A percentile compares a stretch with the other conserved stretches of the same genome.
Evolutionary conservation across 2,329 filamentous ascomycete genomes (phyloP).

Genomic region (Zymoseptoria brevis): DNA sequence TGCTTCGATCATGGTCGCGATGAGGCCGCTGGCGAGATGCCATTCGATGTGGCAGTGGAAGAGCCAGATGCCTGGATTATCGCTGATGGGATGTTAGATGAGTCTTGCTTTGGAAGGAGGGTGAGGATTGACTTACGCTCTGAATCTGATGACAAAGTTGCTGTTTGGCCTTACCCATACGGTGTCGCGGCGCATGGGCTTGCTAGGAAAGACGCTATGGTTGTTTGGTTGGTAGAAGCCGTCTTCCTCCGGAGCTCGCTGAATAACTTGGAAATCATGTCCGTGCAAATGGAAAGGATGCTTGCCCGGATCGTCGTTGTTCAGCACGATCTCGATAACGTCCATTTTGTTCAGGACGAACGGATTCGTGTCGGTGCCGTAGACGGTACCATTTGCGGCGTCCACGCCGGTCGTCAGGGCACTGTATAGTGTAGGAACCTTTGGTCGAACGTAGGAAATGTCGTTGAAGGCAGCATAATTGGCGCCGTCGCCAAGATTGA

Average conservation of each 20-base stretch:
- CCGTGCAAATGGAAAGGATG: constrained; percentile 73
- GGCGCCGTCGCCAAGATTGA: constrained; percentile 59
- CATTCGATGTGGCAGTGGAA: constrained; percentile 43
- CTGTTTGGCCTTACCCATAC: constrained; percentile 48
- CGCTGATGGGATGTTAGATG: neutral
- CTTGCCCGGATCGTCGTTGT: constrained; percentile 63
- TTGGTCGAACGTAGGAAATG: constrained; percentile 64
- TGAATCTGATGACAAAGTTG: constrained; percentile 49
- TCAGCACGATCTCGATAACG: constrained; percentile 67
- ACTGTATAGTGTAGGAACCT: constrained; percentile 74
- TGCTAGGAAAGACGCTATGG: constrained; percentile 29
- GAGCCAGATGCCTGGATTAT: constrained; percentile 35
- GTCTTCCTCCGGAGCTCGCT: constrained; percentile 28
- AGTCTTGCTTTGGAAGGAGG: too few species aligned
- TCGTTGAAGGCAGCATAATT: constrained; percentile 59
- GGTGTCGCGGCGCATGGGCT: constrained; percentile 46
- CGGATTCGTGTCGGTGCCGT: constrained; percentile 47
- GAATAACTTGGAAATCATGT: constrained; percentile 59
- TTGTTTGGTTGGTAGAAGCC: constrained; percentile 29
- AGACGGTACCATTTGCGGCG: constrained; percentile 35
- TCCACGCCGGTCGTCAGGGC: constrained; percentile 55
- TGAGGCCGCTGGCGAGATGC: constrained; percentile 46
- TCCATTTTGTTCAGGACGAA: constrained; percentile 59
- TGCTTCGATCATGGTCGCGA: constrained; percentile 45
- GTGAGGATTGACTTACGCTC: constrained; percentile 26